These are phyloP conservation scores for Teunomyces aglyptinius DNA, from an alignment of 805 yeast genomes.

Conservation along the genomic window DNA sequence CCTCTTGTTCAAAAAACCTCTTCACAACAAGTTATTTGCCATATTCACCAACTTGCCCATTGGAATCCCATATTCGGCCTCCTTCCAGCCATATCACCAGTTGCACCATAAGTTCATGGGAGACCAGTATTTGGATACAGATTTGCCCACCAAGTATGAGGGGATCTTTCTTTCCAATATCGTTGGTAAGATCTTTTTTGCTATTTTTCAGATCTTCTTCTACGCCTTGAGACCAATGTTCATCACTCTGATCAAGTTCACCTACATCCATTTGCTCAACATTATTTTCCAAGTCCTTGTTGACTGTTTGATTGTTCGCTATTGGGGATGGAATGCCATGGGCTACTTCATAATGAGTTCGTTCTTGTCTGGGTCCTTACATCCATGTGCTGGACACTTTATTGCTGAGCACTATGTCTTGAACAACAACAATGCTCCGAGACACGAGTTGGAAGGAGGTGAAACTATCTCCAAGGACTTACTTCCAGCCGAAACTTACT, in stretches of 20 bases:
- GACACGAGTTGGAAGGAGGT: slow-evolving; percentile 12
- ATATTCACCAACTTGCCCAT: slow-evolving; percentile 80
- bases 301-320: slow-evolving; percentile 55
- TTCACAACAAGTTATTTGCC: slow-evolving; percentile 74
- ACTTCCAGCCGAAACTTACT: slow-evolving; percentile 75
- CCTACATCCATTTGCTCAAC: slow-evolving; percentile 72
- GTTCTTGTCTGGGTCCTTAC: slow-evolving; percentile 86
- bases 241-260: slow-evolving; percentile 70
- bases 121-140: slow-evolving; percentile 80
- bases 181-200: slow-evolving; percentile 86
- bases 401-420: slow-evolving; percentile 91
- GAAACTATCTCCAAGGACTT: slow-evolving; percentile 27
- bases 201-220: slow-evolving; percentile 83
- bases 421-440: slow-evolving; percentile 49
- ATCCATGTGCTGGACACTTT: slow-evolving; percentile 94
- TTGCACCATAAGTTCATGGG: slow-evolving; percentile 90
- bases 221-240: slow-evolving; percentile 91
- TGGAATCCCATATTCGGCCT: slow-evolving; percentile 87
- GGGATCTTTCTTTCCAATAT: slow-evolving; percentile 71
- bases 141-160: slow-evolving; percentile 78
- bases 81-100: slow-evolving; percentile 87
- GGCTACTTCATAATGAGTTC: slow-evolving; percentile 71
- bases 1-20: slow-evolving; percentile 73
- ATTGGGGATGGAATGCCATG: slow-evolving; percentile 65
- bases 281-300: slow-evolving; percentile 56